Evolutionary conservation across 164 flowering plant species (phyloP).

Genomic region (Aristolochia californica): DNA sequence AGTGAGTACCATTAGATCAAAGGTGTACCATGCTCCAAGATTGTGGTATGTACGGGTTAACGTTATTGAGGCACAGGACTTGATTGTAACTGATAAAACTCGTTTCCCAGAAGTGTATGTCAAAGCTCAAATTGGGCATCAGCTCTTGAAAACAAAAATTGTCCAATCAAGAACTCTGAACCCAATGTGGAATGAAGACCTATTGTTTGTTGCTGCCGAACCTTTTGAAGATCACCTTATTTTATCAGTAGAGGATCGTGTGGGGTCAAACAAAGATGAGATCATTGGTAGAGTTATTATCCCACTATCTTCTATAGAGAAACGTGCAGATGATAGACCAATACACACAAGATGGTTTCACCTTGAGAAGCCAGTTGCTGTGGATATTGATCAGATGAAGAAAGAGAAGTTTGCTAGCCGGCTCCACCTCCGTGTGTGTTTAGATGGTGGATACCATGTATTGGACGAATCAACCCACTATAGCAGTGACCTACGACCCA

Average conservation of each 20-base stretch:
- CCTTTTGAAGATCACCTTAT: constrained; percentile 87
- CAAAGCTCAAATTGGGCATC: constrained; percentile 73
- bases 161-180: constrained; percentile 51
- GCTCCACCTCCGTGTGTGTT: constrained; percentile 65
- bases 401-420: constrained; percentile 70
- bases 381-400: constrained; percentile 75
- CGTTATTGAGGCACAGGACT: constrained; percentile 85
- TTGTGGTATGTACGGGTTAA: constrained; percentile 87
- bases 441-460: constrained; percentile 96
- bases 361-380: constrained; percentile 61
- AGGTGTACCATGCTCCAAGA: constrained; percentile 86
- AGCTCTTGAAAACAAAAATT: constrained; percentile 57
- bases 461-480: constrained; percentile 88
- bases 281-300: constrained; percentile 64
- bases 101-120: constrained; percentile 74
- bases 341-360: constrained; percentile 70
- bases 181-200: constrained; percentile 84
- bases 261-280: constrained; percentile 83
- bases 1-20: constrained; percentile 53
- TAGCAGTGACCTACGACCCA: constrained; percentile 90
- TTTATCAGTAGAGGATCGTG: constrained; percentile 73
- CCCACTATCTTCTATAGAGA: constrained; percentile 51
- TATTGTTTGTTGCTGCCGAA: constrained; percentile 80
- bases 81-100: constrained; percentile 52
- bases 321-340: constrained; percentile 76